phyloP scores from a whole-genome alignment of 148 eudicot genomes.

The Gaultheria prostrata region DNA sequence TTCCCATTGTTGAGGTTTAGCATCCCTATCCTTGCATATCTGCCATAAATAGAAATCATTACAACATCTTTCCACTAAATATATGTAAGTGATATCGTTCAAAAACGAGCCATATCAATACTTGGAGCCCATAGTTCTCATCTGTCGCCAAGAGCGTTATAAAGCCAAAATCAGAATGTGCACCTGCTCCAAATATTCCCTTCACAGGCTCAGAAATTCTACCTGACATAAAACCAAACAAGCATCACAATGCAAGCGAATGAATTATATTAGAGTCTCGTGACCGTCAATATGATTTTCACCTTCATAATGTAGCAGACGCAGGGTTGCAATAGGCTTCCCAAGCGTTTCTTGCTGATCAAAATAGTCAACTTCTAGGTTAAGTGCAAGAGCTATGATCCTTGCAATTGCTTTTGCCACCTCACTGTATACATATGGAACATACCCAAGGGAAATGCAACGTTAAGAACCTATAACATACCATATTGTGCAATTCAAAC shows the following conservation, averaged over 20 bases:
- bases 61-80: constrained; percentile 5
- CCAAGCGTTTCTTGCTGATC: constrained; percentile 71
- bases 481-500: not conserved
- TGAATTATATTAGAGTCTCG: constrained; percentile 1
- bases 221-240: constrained; percentile 35
- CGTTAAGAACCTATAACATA: not conserved
- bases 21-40: constrained; percentile 95
- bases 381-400: constrained; percentile 84
- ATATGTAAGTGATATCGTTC: constrained; percentile 8
- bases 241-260: constrained; percentile 4
- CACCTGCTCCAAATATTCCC: constrained; percentile 94
- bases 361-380: constrained; percentile 58
- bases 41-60: constrained; percentile 23
- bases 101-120: constrained; percentile 33
- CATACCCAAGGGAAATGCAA: constrained; percentile 6
- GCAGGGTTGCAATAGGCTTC: constrained; percentile 60
- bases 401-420: constrained; percentile 64
- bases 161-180: constrained; percentile 89
- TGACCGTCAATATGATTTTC: constrained; percentile 12
- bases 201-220: constrained; percentile 67
- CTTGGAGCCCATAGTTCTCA: constrained; percentile 85
- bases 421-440: constrained; percentile 35
- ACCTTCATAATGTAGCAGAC: constrained; percentile 88
- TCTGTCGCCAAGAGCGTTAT: constrained; percentile 93
- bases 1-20: constrained; percentile 86